Evolutionary conservation across 306 rosid genomes (phyloP).

Genomic region (Oemleria cerasiformis): DNA sequence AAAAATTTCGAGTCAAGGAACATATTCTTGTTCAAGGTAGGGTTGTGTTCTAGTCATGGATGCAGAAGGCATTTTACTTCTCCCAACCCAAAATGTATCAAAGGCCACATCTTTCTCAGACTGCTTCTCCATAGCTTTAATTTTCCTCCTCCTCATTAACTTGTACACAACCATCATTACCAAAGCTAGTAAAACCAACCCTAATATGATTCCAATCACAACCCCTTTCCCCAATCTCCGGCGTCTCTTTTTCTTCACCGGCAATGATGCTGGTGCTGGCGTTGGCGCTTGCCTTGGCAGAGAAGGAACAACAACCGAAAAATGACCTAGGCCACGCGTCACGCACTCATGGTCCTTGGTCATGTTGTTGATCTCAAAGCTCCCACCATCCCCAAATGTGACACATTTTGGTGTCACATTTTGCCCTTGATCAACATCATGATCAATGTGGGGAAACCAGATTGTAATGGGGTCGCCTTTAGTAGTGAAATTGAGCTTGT

Average conservation of each 20-base stretch:
- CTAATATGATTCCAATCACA: conserved; percentile 43
- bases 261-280: not conserved
- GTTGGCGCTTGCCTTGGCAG: not conserved
- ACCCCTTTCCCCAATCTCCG: conserved; percentile 49
- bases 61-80: conserved; percentile 76
- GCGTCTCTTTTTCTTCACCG: conserved; percentile 7
- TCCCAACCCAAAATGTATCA: conserved; percentile 73
- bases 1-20: conserved; percentile 17
- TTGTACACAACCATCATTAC: conserved; percentile 25
- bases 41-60: conserved; percentile 78
- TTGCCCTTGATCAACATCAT: conserved; percentile 3
- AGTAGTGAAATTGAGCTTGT: conserved; percentile 35
- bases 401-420: conserved; percentile 54
- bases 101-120: conserved; percentile 58
- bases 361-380: conserved; percentile 48
- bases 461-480: conserved; percentile 46
- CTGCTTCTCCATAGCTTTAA: conserved; percentile 55
- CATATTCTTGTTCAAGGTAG: conserved; percentile 47
- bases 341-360: conserved; percentile 39
- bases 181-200: conserved; percentile 38
- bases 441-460: conserved; percentile 27
- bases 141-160: conserved; percentile 35
- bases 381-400: conserved; percentile 42
- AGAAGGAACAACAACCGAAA: conserved; percentile 56
- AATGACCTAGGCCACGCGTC: conserved; percentile 47